Evolutionary conservation across 495 filamentous ascomycete genomes (phyloP), one percentile per base, ranked within the genome.

Genomic region (Glutinoglossum americanum): DNA sequence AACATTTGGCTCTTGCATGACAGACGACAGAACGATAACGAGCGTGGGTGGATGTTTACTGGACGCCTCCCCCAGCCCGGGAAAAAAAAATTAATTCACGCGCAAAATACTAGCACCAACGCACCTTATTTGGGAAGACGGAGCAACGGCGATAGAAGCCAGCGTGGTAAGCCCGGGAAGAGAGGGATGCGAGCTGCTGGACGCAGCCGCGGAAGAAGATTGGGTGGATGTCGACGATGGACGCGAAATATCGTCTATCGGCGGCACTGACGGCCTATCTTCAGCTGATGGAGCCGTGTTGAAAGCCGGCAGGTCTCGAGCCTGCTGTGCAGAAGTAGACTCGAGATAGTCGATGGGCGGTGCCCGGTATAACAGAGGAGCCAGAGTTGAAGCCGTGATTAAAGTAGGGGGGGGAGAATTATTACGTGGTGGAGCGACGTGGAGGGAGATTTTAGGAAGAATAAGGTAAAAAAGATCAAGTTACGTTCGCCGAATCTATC

Each of bases 51-150:
- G 26, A 27, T 23, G 47, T 51, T 58, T 37, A 54, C 49, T 45
- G 21, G 59, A 37, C n/a, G 30, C 19, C 32, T 10, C 30, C 32
- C 2, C 27, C 37, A 10, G 37, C 37, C 13, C 15, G 5, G 13
- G 37, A 1, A 17, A 15, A 15, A 39, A 39, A 39, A 39, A 39
- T 7, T 13, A 39, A 39, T 7, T 11, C 6, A 15, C 37, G 37
- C 37, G 37, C 37, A 39, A 15, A 11, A 39, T 4, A 17, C 13
- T 15, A 39, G 37, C 37, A 39, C 26, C 39, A 57, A 76, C 75
- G 59, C 72, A 89, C 84, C 84, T 80, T 63, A 78, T 65, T 69
- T 81, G 83, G 57, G 79, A 78, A 62, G 80, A 79, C 35, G 76
- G 74, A 55, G 75, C 71, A 27, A 79, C 76, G 51, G 75, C 78